phyloP scores from a whole-genome alignment of 2,329 filamentous ascomycete species.

The Monascus ruber region DNA sequence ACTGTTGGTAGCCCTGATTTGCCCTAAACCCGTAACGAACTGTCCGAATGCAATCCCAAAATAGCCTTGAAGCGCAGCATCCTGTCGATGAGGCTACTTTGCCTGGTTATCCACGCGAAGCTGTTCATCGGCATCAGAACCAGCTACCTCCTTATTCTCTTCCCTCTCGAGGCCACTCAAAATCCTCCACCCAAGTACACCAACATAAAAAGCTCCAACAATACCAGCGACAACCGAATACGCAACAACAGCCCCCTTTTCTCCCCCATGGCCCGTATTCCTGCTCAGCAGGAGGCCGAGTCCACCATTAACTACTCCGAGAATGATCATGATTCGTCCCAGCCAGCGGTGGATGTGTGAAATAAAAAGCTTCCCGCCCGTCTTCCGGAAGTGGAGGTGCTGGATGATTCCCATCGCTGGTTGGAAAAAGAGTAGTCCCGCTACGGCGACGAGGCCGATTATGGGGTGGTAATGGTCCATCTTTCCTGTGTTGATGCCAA shows the following conservation, averaged over 20 bases:
- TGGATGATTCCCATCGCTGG: conserved; percentile 43
- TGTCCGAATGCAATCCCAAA: too few relatives aligned
- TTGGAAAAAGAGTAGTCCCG: conserved; percentile 44
- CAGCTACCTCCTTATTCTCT: too few relatives aligned
- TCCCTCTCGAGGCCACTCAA: too few relatives aligned
- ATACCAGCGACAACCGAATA: conserved; percentile 41
- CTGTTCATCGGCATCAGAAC: too few relatives aligned
- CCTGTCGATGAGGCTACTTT: too few relatives aligned
- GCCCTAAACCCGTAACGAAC: too few relatives aligned
- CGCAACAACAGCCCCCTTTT: conserved; percentile 29
- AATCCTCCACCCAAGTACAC: too few relatives aligned
- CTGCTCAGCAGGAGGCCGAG: conserved; percentile 40
- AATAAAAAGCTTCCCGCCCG: conserved; percentile 33
- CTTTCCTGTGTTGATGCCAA: conserved; percentile 30
- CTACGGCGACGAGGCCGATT: conserved; percentile 43
- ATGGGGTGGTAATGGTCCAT: conserved; percentile 37
- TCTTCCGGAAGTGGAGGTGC: conserved; percentile 40
- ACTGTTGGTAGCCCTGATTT: too few relatives aligned
- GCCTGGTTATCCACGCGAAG: too few relatives aligned
- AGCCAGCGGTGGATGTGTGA: conserved; percentile 45
- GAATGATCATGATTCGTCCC: conserved; percentile 38
- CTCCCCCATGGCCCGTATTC: conserved; percentile 22
- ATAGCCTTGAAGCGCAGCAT: too few relatives aligned
- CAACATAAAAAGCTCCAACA: conserved; percentile 33
- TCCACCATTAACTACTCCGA: conserved; percentile 48